Evolutionary conservation across 129 eudicot species (phyloP).

Genomic region (Flaveria bidentis): DNA sequence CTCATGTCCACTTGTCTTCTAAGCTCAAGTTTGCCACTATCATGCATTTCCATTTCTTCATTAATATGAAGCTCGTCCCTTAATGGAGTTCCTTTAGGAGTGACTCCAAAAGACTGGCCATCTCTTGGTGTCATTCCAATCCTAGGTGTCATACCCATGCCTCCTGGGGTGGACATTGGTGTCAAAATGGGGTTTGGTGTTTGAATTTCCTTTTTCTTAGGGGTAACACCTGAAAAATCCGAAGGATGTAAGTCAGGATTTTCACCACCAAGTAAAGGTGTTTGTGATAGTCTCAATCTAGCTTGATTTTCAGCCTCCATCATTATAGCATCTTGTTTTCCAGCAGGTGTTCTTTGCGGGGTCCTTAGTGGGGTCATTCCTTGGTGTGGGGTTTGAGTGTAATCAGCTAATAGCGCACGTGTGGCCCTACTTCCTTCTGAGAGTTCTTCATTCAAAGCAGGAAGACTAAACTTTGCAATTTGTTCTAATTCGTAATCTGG

Average conservation of each 20-base stretch:
- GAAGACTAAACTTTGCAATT: constrained; percentile 86
- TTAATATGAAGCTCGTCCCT: constrained; percentile 90
- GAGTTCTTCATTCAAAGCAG: constrained; percentile 79
- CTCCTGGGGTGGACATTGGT: constrained; percentile 79
- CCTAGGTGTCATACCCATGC: constrained; percentile 70
- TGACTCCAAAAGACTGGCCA: constrained; percentile 64
- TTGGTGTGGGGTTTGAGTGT: constrained; percentile 86
- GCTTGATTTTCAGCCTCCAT: constrained; percentile 99
- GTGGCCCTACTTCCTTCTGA: constrained; percentile 93
- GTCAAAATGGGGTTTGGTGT: constrained; percentile 92
- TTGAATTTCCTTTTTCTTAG: constrained; percentile 78
- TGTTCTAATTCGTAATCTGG: constrained; percentile 93
- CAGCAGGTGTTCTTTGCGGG: constrained; percentile 96
- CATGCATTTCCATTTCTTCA: constrained; percentile 85
- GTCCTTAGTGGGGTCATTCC: constrained; percentile 89
- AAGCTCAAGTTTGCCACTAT: constrained; percentile 61
- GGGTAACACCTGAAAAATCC: constrained; percentile 97
- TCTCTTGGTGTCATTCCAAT: constrained; percentile 90
- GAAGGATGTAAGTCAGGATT: constrained; percentile 96
- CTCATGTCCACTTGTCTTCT: constrained; percentile 65
- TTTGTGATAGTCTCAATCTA: constrained; percentile 81
- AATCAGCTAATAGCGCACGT: constrained; percentile 83
- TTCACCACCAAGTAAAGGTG: constrained; percentile 95
- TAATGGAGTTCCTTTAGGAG: constrained; percentile 95
- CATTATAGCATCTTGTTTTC: constrained; percentile 92